Base-by-base conservation (phyloP, 2,329 filamentous ascomycete genomes). In the Helotiales sp. region DNA sequence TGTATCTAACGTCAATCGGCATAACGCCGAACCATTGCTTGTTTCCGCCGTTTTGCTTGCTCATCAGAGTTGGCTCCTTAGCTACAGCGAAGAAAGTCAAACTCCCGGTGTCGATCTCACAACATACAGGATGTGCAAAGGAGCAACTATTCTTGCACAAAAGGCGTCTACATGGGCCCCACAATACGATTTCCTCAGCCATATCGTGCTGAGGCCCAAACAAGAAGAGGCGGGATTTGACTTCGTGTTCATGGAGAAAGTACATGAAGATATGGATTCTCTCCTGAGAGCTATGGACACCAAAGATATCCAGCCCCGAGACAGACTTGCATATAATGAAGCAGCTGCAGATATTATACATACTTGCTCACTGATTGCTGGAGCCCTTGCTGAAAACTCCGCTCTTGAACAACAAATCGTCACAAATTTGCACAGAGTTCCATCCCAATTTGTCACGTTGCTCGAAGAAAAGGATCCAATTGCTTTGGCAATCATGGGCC, bases 371-470 rank as follows among this genome's bases (percentile, higher is more conserved):
- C 33, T 62, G 3, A 27, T 60, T 17, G 55, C 57, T 17, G 24
- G 27, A 17, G 55, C 49, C 19, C 30, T 12, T 3, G 25, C 30
- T 3, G 57, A 60, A 5, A 46, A 52, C 24, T 33, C 57, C 1
- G 29, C 44, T 12, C 42, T 64, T 13, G 62, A 64, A 40, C 57
- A 62, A 53, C 50, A 55, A n/a, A 60, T 62, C n/a, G 53, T 59
- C 15, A 55, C 54, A 2, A 7, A 58, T 9, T 27, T 64, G 13
- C 62, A 60, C 15, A 42, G 55, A 33, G 22, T 62, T 5, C 60
- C 62, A 13, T 38, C 47, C n/a, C 27, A 27, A 9, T 62, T 60
- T 47, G n/a, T 60, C 25, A 5, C 46, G 5, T 31, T 62, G 8
- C 47, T 64, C 33, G 27, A 57, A 33, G 13, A 36, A 4, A 15